These are phyloP conservation scores for Dactylellina cionopaga DNA, from an alignment of 2,329 filamentous ascomycete species.

Conservation along the genomic window DNA sequence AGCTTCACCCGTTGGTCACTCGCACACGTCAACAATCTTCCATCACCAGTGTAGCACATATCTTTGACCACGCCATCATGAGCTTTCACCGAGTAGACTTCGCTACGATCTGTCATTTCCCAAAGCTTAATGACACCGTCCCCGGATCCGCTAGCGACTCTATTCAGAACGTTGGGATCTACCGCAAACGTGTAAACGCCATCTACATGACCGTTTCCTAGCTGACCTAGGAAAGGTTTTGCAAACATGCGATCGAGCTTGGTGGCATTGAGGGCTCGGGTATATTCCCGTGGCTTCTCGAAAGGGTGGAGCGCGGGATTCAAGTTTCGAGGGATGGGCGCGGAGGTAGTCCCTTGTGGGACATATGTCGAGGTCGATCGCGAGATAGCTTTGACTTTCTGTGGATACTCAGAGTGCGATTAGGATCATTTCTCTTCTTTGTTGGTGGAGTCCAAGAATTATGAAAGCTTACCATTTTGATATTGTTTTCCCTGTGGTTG, in stretches of 20 bases:
- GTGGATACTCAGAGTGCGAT: not conserved
- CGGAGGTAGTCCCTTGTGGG: conserved; percentile 72
- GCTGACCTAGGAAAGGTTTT: conserved; percentile 82
- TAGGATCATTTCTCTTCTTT: not conserved
- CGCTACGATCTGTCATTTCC: conserved; percentile 78
- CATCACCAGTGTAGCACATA: conserved; percentile 82
- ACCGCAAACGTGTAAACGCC: conserved; percentile 85
- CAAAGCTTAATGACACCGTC: conserved; percentile 95
- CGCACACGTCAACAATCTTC: conserved; percentile 85
- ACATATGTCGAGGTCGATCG: conserved; percentile 73
- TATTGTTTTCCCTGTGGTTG: too few species aligned
- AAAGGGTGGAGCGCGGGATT: conserved; percentile 90
- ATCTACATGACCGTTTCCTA: conserved; percentile 91
- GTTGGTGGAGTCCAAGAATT: too few species aligned
- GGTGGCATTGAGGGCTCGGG: conserved; percentile 80
- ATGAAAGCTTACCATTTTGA: too few species aligned
- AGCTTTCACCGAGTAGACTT: conserved; percentile 80
- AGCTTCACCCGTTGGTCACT: conserved; percentile 88
- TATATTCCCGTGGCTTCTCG: conserved; percentile 87
- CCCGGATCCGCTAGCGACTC: conserved; percentile 83
- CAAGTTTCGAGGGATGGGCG: conserved; percentile 75
- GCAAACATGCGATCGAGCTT: conserved; percentile 95
- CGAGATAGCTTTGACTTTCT: conserved; percentile 74
- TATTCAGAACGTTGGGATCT: conserved; percentile 77
- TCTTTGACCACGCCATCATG: conserved; percentile 96